Base-by-base conservation (phyloP, 805 yeast genomes). In the Pichia insulana region DNA sequence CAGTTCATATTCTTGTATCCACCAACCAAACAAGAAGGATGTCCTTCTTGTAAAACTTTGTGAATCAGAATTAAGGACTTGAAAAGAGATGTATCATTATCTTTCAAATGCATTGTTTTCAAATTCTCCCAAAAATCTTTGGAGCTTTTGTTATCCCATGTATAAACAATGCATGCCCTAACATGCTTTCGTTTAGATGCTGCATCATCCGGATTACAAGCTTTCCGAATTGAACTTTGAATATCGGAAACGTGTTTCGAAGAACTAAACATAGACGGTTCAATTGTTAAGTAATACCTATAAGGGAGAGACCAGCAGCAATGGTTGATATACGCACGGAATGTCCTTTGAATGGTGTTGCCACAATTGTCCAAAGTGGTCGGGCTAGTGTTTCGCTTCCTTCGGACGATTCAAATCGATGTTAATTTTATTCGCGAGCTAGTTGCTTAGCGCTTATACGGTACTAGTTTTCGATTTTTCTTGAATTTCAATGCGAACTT, bases 41-140 rank as follows among this genome's bases (percentile, higher is more conserved):
- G 97, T n/a, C 98, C 98, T 62, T 90, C 98, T 60, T 92, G 97
- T n/a, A 90, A 65, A 6, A 92, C 90, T 55, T 90, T 89, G 56
- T 90, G 97, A 37, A 88, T 72, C 50, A 85, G 73, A 41, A 89
- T 83, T 56, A 92, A 67, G 13, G 94, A 80, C 59, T 90, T 90
- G 67, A 88, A 89, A 47, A 84, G 62, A 62, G 84, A 95, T 15
- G 89, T 73, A 50, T 87, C 95, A 54, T 85, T 90, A 43, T 75
- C 72, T 49, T 81, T 88, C 44, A 89, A 66, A 1, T 97, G 95
- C 48, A 80, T 78, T 41, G 82, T 63, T 61, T 84, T 86, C 48
- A 90, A 67, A 2, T 81, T 78, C 53, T 83, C 78, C 90, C 96
- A 90, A 54, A 89, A 84, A 9, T 84, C 85, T 44, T 77, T 71